Evolutionary conservation across 2,329 filamentous ascomycete genomes (phyloP).

Genomic region (Phaeosphaeria sp.): DNA sequence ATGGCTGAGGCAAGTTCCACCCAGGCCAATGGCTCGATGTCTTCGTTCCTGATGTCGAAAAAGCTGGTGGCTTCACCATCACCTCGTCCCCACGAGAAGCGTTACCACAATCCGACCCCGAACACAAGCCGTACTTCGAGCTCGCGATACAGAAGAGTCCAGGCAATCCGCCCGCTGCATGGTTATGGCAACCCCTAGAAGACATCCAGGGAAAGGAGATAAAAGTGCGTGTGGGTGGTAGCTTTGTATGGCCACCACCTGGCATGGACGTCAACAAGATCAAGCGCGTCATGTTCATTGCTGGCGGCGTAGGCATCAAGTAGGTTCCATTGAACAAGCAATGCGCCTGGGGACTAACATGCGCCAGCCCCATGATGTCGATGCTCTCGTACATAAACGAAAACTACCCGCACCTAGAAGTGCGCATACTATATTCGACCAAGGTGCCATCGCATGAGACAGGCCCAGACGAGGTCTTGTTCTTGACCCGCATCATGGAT

Average conservation of each 20-base stretch:
- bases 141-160: slow-evolving; percentile 78
- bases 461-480: slow-evolving; percentile 42
- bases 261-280: slow-evolving; percentile 54
- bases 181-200: slow-evolving; percentile 68
- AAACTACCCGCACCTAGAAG: slow-evolving; percentile 47
- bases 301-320: slow-evolving; percentile 85
- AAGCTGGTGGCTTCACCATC: slow-evolving; percentile 87
- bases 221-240: slow-evolving; percentile 76
- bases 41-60: slow-evolving; percentile 70
- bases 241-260: slow-evolving; percentile 78
- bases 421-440: slow-evolving; percentile 70
- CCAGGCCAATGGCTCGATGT: slow-evolving; percentile 91
- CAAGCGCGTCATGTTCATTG: slow-evolving; percentile 73
- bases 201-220: slow-evolving; percentile 67
- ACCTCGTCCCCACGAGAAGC: slow-evolving; percentile 74
- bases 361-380: slow-evolving; percentile 71
- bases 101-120: slow-evolving; percentile 28
- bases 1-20: slow-evolving; percentile 64
- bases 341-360: slow-evolving; percentile 14
- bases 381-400: slow-evolving; percentile 70
- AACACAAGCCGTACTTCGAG: slow-evolving; percentile 66
- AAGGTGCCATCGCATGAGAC: slow-evolving; percentile 48
- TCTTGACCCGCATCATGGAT: slow-evolving; percentile 42
- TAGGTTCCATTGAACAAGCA: slow-evolving; percentile 40
- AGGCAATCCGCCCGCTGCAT: slow-evolving; percentile 74